Conservation (phyloP, 768 basidiomycete genomes). For the Tylopilus rubrobrunneus region DNA sequence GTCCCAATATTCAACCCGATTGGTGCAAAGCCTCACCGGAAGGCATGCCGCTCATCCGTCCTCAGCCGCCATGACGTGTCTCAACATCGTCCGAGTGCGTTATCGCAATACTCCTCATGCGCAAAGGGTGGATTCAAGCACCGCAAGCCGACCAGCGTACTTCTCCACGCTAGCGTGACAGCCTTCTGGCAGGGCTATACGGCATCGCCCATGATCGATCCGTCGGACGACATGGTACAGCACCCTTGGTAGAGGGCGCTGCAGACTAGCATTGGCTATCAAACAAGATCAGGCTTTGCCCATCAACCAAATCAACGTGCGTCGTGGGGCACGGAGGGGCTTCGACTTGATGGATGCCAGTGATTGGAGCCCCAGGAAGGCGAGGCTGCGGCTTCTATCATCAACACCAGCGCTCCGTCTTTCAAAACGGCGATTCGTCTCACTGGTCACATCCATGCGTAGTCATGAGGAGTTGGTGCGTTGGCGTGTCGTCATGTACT, state of each 20-base stretch:
- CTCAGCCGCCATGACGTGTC: not conserved
- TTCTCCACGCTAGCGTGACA: not conserved
- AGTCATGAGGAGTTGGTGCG: not conserved
- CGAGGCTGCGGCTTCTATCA: not conserved
- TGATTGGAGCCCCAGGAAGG: not conserved
- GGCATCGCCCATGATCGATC: constrained; percentile 4
- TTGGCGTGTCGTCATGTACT: not conserved
- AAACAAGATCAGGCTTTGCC: not conserved
- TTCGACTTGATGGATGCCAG: not conserved
- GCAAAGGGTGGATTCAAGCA: not conserved
- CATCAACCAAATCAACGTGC: not conserved
- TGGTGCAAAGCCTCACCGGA: not conserved
- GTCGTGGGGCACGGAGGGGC: not conserved
- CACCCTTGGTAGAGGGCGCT: not conserved
- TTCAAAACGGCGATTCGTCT: constrained; percentile 4
- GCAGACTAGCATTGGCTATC: not conserved
- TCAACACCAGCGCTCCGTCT: not conserved
- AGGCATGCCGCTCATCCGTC: not conserved
- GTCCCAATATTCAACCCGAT: not conserved
- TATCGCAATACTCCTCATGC: not conserved
- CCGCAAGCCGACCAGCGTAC: not conserved
- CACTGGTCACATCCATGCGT: not conserved
- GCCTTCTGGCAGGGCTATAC: not conserved
- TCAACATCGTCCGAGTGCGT: not conserved
- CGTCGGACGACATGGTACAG: not conserved